Evolutionary conservation across 208 protist species (phyloP).

Genomic region (Naegleria fowleri): DNA sequence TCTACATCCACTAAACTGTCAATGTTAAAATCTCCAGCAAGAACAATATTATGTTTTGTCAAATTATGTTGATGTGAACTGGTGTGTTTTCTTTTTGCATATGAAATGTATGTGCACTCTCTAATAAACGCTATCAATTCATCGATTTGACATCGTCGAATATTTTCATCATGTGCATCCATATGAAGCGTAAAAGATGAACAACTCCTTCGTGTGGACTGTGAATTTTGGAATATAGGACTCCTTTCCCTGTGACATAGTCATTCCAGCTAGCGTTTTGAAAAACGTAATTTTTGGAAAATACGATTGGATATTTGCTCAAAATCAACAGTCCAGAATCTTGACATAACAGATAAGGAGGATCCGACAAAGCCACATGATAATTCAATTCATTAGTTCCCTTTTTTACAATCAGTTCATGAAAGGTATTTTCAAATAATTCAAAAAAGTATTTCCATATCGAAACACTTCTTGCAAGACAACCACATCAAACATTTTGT

Average conservation of each 20-base stretch:
- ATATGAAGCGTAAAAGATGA: neutral
- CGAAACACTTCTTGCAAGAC: neutral
- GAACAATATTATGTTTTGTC: neutral
- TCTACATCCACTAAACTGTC: neutral
- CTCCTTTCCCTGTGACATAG: neutral
- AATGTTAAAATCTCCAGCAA: constrained; percentile 5
- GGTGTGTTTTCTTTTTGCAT: neutral
- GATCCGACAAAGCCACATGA: neutral
- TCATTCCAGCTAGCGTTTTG: neutral
- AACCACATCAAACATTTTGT: neutral
- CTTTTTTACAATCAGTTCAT: neutral
- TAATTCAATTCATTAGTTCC: neutral
- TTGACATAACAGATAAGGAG: neutral
- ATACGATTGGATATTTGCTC: neutral
- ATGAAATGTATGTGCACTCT: neutral
- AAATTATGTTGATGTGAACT: neutral
- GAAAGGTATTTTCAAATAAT: neutral
- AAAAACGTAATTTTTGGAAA: neutral
- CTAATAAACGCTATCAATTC: neutral
- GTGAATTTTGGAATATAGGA: neutral
- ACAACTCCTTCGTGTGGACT: neutral
- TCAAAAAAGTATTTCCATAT: neutral
- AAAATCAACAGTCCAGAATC: neutral
- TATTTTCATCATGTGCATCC: neutral
- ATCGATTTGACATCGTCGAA: neutral